A percentile compares a stretch with the other conserved stretches of the same genome.
These are phyloP conservation scores for Aspergillus pseudotamarii DNA, from an alignment of 2,329 filamentous ascomycete genomes.

Conservation along the genomic window DNA sequence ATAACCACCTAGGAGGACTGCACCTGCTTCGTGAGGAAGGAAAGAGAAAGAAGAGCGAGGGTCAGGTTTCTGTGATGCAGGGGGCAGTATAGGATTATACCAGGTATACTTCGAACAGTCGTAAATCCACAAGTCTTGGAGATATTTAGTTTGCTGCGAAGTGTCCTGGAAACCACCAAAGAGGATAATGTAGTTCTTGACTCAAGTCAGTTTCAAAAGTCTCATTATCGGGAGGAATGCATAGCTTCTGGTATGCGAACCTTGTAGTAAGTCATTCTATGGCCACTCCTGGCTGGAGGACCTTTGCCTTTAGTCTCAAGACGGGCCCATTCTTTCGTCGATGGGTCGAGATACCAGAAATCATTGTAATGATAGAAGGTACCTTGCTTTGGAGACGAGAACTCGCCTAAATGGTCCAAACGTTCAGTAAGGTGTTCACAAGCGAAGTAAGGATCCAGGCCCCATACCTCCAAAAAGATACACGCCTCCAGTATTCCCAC, in stretches of 20 bases:
- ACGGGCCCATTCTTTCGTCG: slow-evolving; percentile 84
- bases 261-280: slow-evolving; percentile 96
- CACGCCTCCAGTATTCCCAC: slow-evolving; percentile 79
- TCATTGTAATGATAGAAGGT: slow-evolving; percentile 99
- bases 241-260: slow-evolving; percentile 20
- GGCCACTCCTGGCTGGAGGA: slow-evolving; percentile 84
- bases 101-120: slow-evolving; percentile 86
- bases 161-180: slow-evolving; percentile 98
- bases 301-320: slow-evolving; percentile 74
- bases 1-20: slow-evolving; percentile 90
- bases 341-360: slow-evolving; percentile 90
- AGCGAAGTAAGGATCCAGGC: neutral
- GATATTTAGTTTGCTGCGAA: slow-evolving; percentile 89
- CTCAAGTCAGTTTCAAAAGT: slow-evolving; percentile 5
- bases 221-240: neutral
- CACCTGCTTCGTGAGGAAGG: slow-evolving; percentile 85
- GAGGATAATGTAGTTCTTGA: slow-evolving; percentile 81
- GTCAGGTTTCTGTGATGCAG: slow-evolving; percentile 84
- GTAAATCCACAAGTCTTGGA: slow-evolving; percentile 93
- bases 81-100: slow-evolving; percentile 74
- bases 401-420: slow-evolving; percentile 64
- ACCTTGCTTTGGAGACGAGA: slow-evolving; percentile 93
- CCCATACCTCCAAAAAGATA: slow-evolving; percentile 79
- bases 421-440: neutral
- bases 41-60: slow-evolving; percentile 89